These are phyloP conservation scores for Cronartium ribicola DNA, from an alignment of 1,284 basidiomycete genomes.

Conservation along the genomic window DNA sequence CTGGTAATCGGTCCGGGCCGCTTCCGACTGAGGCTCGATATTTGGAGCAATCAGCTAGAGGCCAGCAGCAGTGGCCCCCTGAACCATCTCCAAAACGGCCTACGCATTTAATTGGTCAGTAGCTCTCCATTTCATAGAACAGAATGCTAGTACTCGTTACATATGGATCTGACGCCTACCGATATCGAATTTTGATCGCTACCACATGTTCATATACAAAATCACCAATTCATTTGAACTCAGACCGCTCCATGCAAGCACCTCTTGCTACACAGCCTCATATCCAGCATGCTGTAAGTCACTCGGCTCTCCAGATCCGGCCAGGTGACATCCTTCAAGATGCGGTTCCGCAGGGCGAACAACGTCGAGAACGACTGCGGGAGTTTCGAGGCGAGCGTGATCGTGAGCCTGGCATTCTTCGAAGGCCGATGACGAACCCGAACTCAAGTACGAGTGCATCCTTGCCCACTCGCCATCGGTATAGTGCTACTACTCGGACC, in stretches of 20 bases:
- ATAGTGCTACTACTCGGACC: background rate
- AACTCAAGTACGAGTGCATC: slow-evolving; percentile 24
- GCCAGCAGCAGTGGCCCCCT: slow-evolving; percentile 22
- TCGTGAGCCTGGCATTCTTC: slow-evolving; percentile 1
- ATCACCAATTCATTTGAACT: too few relatives aligned
- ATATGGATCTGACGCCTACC: too few relatives aligned
- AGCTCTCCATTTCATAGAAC: background rate
- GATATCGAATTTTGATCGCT: too few relatives aligned
- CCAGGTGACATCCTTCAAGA: slow-evolving; percentile 38
- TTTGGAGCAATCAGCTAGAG: slow-evolving; percentile 16
- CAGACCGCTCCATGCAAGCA: slow-evolving; percentile 29
- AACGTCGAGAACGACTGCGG: slow-evolving; percentile 25
- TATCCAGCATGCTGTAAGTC: slow-evolving; percentile 20
- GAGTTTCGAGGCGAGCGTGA: slow-evolving; percentile 29
- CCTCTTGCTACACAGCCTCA: slow-evolving; percentile 23
- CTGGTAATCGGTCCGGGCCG: slow-evolving; percentile 10
- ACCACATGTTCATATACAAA: too few relatives aligned
- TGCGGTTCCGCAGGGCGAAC: background rate
- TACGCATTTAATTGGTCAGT: slow-evolving; percentile 5
- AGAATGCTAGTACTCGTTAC: too few relatives aligned
- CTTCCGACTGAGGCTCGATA: slow-evolving; percentile 24
- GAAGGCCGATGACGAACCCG: slow-evolving; percentile 21
- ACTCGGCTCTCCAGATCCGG: slow-evolving; percentile 16
- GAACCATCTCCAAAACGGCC: background rate
- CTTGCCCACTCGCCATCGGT: background rate